Evolutionary conservation across 1,284 basidiomycete species (phyloP), one percentile per base, ranked within the genome.

Genomic region (Apiotrichum veenhuisii): DNA sequence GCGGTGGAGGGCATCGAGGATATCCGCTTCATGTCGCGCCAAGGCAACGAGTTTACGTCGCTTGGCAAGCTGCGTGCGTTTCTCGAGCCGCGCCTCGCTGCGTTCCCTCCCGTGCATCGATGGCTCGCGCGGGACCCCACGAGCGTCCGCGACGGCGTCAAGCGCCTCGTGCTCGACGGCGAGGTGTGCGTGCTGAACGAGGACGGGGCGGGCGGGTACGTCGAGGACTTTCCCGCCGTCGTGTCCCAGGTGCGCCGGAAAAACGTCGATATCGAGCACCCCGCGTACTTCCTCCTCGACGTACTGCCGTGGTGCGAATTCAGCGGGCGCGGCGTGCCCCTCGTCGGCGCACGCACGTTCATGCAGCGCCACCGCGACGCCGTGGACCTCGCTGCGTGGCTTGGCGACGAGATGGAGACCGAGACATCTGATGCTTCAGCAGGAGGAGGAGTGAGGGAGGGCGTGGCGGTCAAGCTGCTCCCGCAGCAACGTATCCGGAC

Each of bases 101-200:
- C 30, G 0, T 57, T 65, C 22, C 63, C 66, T 1, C 26, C 47
- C 3, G 49, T 71, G 1, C 25, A 44, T 12, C 41, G 64, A 14
- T 59, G 54, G 54, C 51, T 70, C 18, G 55, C 57, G 12, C 40
- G 49, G 2, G 66, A 68, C 55, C 54, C 57, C 3, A 20, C 26
- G 3, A 17, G 26, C 11, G 34, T 23, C 17, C 9, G 3, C n/a
- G 20, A 47, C 2, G 49, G 44, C 2, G 50, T 67, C n/a, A 68
- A 71, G 49, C 68, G 74, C 3, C 59, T 77, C 10, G 70, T 77
- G 2, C 58, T 77, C 11, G 75, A 77, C 55, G 74, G 75, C 15
- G 75, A 77, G 56, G 64, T 74, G 9, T 76, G 74, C 51, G 66
- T 70, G 11, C 23, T 54, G 14, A 43, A 42, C 0, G n/a, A n/a